Percentiles rank a stretch among this genome's conserved stretches.
Evolutionary conservation across 228 moss, liverwort and hornwort genomes (phyloP).

Genomic region (Sphagnum fallax): DNA sequence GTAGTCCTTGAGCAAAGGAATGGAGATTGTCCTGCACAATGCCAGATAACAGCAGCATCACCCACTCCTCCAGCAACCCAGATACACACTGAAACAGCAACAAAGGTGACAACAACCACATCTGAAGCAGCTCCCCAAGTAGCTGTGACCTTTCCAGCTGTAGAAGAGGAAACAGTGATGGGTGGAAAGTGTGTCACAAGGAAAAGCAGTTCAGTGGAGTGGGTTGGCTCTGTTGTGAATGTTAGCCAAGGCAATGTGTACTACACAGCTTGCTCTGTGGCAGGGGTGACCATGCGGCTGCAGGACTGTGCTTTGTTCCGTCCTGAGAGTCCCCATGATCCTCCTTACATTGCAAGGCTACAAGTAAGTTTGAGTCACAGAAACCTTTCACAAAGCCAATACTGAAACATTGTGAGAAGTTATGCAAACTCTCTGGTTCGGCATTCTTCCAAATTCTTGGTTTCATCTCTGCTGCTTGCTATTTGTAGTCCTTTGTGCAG

Average conservation of each 20-base stretch:
- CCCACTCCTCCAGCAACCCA: background rate
- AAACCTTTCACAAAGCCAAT: too few species aligned
- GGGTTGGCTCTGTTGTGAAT: constrained; percentile 37
- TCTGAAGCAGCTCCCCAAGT: background rate
- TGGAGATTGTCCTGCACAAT: background rate
- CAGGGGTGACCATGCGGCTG: constrained; percentile 33
- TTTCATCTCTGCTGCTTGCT: too few species aligned
- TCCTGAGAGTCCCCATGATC: constrained; percentile 36
- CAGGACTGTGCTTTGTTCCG: constrained; percentile 51
- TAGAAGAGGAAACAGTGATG: constrained; percentile 2
- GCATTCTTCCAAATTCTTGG: too few species aligned
- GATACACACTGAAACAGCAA: background rate
- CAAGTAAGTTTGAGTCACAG: constrained; percentile 21
- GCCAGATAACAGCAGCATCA: background rate
- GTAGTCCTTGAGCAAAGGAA: background rate
- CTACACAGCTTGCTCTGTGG: constrained; percentile 48
- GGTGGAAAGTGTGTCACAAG: background rate
- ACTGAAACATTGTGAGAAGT: too few species aligned
- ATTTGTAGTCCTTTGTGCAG: too few species aligned
- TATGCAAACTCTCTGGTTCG: too few species aligned
- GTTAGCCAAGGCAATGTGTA: constrained; percentile 34
- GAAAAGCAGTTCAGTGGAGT: constrained; percentile 29
- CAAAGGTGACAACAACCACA: background rate
- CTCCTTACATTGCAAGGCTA: constrained; percentile 60
- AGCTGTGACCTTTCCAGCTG: background rate